Base-by-base conservation (phyloP, 331 rosid genomes). In the Quercus phellos region DNA sequence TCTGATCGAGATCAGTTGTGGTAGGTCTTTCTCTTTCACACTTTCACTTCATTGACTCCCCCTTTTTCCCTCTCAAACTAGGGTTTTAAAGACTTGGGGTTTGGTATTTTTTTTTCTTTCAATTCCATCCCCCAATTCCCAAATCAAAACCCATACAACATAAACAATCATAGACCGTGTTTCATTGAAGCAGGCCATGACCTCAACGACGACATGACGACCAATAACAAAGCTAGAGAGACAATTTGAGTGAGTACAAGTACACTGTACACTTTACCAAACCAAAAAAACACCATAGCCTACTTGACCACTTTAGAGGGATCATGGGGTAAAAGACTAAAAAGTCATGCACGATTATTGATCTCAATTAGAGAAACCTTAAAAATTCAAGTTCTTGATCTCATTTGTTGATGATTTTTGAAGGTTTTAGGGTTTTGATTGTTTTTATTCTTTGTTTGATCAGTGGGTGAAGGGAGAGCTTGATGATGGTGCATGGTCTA, bases 1-100 rank as follows among this genome's bases (percentile, higher is more conserved):
- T 34, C 2, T 34, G 9, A 34, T 0, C 0, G 9, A 34, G 42
- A 34, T 34, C 2, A 6, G 8, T 34, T 34, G 42, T 34, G 68
- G 68, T 50, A 60, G 72, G 22, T 22, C 75, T 64, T 22, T 18
- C 29, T 26, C 58, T 9, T 46, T 32, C 42, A 34, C 42, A 34
- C 51, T 66, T 10, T 43, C 13, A 43, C 13, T 43, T 43, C 51
- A 34, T 1, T 34, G 2, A 10, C 13, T 43, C 51, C 32, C 64
- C 30, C 30, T 58, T 30, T 68, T 60, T 82, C 82, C 78, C 86
- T 72, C 87, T 34, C 85, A 7, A 10, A 3, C 50, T 91, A 88
- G 95, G 98, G 95, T 88, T 93, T 89, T 81, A 77, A 80, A 72
- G 35, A 42, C 84, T 71, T 38, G 69, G 75, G 64, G 69, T 60